phyloP scores from a whole-genome alignment of 108 stramenopile genomes.

The Parietichytrium sp. region DNA sequence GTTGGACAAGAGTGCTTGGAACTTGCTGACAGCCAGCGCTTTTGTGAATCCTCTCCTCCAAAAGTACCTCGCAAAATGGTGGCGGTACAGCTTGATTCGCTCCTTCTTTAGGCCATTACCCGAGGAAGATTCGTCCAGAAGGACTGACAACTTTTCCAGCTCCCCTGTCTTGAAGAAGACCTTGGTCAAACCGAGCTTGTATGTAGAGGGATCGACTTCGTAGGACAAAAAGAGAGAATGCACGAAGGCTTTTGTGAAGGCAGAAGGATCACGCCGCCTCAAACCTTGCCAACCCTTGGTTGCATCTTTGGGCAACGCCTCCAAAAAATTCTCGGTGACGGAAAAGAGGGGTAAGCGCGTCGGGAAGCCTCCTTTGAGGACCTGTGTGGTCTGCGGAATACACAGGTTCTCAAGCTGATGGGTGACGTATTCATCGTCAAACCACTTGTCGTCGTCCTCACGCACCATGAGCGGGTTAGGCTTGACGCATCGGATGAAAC shows the following conservation, averaged over 20 bases:
- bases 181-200: slow-evolving; percentile 75
- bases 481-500: slow-evolving; percentile 32
- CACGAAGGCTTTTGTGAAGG: slow-evolving; percentile 18
- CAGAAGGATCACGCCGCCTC: too few relatives aligned
- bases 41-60: neutral
- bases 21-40: neutral
- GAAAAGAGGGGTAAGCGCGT: neutral
- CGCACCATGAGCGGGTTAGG: slow-evolving; percentile 2
- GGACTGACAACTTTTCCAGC: slow-evolving; percentile 68
- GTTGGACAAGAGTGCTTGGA: neutral
- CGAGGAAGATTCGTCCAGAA: slow-evolving; percentile 55
- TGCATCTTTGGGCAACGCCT: neutral
- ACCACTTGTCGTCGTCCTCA: neutral
- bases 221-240: slow-evolving; percentile 10
- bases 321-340: neutral
- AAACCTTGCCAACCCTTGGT: neutral
- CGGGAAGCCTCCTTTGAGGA: neutral
- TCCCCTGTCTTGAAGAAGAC: slow-evolving; percentile 80
- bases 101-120: neutral
- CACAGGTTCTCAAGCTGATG: slow-evolving; percentile 1
- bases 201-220: slow-evolving; percentile 45
- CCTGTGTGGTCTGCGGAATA: slow-evolving; percentile 3
- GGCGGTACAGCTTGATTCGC: neutral
- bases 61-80: neutral
- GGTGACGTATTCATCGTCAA: neutral